Evolutionary conservation across 805 yeast species (phyloP).

Genomic region (Candida peoriensis): DNA sequence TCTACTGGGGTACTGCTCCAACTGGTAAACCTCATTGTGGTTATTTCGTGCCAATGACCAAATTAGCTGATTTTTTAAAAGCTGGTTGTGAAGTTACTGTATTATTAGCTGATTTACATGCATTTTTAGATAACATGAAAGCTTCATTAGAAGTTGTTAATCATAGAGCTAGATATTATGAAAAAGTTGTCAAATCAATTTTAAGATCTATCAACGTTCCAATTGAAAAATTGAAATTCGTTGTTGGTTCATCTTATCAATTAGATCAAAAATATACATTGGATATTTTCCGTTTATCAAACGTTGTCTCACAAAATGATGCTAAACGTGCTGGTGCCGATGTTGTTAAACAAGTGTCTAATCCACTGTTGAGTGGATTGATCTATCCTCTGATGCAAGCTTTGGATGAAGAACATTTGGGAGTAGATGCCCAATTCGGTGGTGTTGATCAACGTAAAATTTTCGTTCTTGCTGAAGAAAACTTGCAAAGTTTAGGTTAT

Average conservation of each 20-base stretch:
- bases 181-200: constrained; percentile 75
- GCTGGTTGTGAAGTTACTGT: constrained; percentile 96
- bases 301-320: constrained; percentile 85
- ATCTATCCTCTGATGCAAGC: constrained; percentile 99
- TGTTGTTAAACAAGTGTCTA: constrained; percentile 95
- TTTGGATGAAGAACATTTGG: constrained; percentile 86
- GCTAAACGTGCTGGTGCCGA: constrained; percentile 99
- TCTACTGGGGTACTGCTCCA: constrained; percentile 99
- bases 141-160: constrained; percentile 91
- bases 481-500: constrained; percentile 81
- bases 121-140: constrained; percentile 96
- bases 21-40: constrained; percentile 99
- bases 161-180: constrained; percentile 88
- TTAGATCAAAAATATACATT: constrained; percentile 69
- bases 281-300: constrained; percentile 85
- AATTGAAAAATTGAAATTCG: constrained; percentile 79
- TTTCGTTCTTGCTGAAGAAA: constrained; percentile 94
- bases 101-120: constrained; percentile 91
- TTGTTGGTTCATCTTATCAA: constrained; percentile 89
- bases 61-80: constrained; percentile 86
- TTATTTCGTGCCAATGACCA: constrained; percentile 96
- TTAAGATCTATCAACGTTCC: constrained; percentile 86
- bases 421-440: constrained; percentile 92
- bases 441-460: constrained; percentile 99
- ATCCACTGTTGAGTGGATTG: constrained; percentile 88